Evolutionary conservation across 768 basidiomycete genomes (phyloP).

Genomic region (Mycena polygramma): DNA sequence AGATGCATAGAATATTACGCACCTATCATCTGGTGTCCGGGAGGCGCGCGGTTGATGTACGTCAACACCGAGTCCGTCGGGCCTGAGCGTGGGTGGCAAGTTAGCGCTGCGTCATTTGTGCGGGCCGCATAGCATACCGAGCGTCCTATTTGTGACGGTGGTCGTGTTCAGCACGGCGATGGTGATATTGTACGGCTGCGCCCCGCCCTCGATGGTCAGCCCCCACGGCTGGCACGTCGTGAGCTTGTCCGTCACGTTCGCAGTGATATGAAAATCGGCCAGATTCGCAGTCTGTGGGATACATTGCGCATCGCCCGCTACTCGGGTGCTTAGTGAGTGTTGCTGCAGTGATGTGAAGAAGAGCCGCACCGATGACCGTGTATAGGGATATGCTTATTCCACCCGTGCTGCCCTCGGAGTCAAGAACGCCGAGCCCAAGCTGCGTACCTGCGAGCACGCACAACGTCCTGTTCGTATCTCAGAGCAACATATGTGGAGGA

Average conservation of each 20-base stretch:
- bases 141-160: slow-evolving; percentile 52
- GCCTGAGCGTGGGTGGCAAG: not conserved
- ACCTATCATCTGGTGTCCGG: slow-evolving; percentile 57
- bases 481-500: not conserved
- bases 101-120: no score
- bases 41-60: slow-evolving; percentile 57
- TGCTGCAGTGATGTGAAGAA: not conserved
- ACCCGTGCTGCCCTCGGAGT: slow-evolving; percentile 56
- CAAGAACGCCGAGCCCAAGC: slow-evolving; percentile 58
- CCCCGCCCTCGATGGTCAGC: slow-evolving; percentile 52
- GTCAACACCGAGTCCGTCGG: slow-evolving; percentile 54
- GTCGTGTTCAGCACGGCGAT: slow-evolving; percentile 49
- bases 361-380: slow-evolving; percentile 48
- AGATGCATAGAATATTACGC: slow-evolving; percentile 11
- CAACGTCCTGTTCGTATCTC: not conserved
- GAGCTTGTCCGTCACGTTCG: slow-evolving; percentile 50
- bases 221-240: slow-evolving; percentile 58
- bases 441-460: slow-evolving; percentile 49
- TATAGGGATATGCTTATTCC: slow-evolving; percentile 46
- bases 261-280: slow-evolving; percentile 48
- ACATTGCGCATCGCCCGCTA: slow-evolving; percentile 49
- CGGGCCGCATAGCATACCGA: slow-evolving; percentile 36
- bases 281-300: slow-evolving; percentile 35
- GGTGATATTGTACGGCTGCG: slow-evolving; percentile 54
- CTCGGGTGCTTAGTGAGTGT: slow-evolving; percentile 16